Evolutionary conservation across 257 asterid species (phyloP).

Genomic region (Asclepias syriaca): DNA sequence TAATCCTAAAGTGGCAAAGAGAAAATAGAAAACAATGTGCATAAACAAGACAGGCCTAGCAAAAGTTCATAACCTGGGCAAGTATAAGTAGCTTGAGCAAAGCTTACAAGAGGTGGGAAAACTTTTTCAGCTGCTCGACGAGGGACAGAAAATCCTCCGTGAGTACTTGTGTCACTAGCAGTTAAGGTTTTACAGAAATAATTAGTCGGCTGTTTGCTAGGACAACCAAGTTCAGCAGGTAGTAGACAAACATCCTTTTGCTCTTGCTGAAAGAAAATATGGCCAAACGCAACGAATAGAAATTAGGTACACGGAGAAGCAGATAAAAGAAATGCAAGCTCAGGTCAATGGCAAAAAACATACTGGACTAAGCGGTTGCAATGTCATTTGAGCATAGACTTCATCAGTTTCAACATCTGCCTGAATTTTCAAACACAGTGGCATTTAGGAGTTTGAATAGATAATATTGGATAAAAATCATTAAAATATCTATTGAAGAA

Average conservation of each 20-base stretch:
- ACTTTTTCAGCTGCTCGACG: slow-evolving; percentile 99
- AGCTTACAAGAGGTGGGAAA: slow-evolving; percentile 86
- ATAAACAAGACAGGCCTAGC: slow-evolving; percentile 2
- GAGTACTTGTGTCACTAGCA: slow-evolving; percentile 94
- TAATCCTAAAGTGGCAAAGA: slow-evolving; percentile 53
- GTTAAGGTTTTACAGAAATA: slow-evolving; percentile 91
- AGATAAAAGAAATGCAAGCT: slow-evolving; percentile 16
- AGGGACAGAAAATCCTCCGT: slow-evolving; percentile 98
- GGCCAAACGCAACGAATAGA: slow-evolving; percentile 3
- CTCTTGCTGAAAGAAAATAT: slow-evolving; percentile 60
- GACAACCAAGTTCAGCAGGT: slow-evolving; percentile 79
- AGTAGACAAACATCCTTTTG: slow-evolving; percentile 83
- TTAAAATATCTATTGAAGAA: not conserved
- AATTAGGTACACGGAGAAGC: not conserved
- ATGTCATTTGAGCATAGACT: slow-evolving; percentile 90
- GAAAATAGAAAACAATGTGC: slow-evolving; percentile 1
- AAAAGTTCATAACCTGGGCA: not conserved
- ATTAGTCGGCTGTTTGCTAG: slow-evolving; percentile 94
- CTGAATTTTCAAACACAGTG: slow-evolving; percentile 37
- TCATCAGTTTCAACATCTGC: slow-evolving; percentile 94
- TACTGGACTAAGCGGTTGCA: slow-evolving; percentile 91
- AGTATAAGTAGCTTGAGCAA: slow-evolving; percentile 1
- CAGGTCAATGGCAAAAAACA: slow-evolving; percentile 9
- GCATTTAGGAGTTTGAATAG: not conserved
- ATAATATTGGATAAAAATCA: not conserved